Evolutionary conservation across 2,329 filamentous ascomycete species (phyloP).

Genomic region (Myriosclerotinia curreyana): DNA sequence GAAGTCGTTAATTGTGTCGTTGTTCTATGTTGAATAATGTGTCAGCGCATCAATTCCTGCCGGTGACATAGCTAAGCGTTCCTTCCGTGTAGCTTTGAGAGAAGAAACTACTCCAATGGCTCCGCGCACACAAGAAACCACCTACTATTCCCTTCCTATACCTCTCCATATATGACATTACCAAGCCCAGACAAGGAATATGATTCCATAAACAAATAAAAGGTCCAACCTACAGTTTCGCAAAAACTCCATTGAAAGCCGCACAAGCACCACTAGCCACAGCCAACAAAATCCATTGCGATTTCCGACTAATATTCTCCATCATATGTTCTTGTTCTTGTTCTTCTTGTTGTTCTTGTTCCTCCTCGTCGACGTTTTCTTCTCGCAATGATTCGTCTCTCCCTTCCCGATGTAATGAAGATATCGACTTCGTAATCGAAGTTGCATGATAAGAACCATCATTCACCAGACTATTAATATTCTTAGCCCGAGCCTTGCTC

Average conservation of each 20-base stretch:
- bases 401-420: conserved; percentile 8
- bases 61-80: not conserved
- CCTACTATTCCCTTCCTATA: not conserved
- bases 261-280: conserved; percentile 74
- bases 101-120: not conserved
- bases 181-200: not conserved
- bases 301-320: conserved; percentile 41
- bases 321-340: conserved; percentile 24
- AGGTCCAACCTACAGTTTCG: conserved; percentile 66
- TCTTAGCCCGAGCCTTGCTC: not conserved
- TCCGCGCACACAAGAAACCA: not conserved
- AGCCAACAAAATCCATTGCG: conserved; percentile 65
- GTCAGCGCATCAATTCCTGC: conserved; percentile 17
- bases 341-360: not conserved
- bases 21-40: conserved; percentile 42
- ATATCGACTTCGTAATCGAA: not conserved
- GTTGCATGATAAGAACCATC: conserved; percentile 2
- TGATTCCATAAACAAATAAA: conserved; percentile 1
- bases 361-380: not conserved
- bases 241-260: conserved; percentile 71
- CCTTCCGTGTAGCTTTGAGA: conserved; percentile 3
- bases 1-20: conserved; percentile 55
- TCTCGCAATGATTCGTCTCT: conserved; percentile 10
- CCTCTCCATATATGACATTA: not conserved
- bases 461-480: conserved; percentile 8